Conservation (phyloP, 2,329 filamentous ascomycete species). For the Didymella glomerata region DNA sequence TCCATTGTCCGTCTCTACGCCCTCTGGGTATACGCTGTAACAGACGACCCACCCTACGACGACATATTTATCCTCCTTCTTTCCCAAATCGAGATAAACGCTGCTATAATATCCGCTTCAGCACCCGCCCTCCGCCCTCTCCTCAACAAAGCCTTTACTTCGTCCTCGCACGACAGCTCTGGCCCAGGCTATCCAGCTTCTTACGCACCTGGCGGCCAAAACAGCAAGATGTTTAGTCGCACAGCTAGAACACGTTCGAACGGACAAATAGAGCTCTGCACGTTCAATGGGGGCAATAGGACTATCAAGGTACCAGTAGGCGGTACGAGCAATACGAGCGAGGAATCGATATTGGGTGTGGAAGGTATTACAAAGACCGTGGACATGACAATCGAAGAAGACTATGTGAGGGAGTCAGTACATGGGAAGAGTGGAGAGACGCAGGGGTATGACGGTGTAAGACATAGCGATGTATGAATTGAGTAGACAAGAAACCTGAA, state of each 20-base stretch:
- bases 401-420: slow-evolving; percentile 1
- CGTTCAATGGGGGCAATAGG: slow-evolving; percentile 4
- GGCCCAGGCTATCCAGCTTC: slow-evolving; percentile 1
- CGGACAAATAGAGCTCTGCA: slow-evolving; percentile 21
- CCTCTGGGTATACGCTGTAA: slow-evolving; percentile 2
- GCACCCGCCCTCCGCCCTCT: slow-evolving; percentile 1
- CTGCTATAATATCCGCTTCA: background rate
- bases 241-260: slow-evolving; percentile 8
- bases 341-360: slow-evolving; percentile 21
- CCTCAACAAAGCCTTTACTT: background rate
- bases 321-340: slow-evolving; percentile 19
- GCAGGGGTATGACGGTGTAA: background rate
- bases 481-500: slow-evolving; percentile 1
- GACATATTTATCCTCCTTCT: slow-evolving; percentile 1
- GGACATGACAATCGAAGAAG: slow-evolving; percentile 15
- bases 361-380: slow-evolving; percentile 26
- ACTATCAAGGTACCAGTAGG: slow-evolving; percentile 6
- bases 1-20: slow-evolving; percentile 1
- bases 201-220: slow-evolving; percentile 2
- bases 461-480: background rate
- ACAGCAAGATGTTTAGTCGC: slow-evolving; percentile 22
- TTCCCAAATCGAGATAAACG: slow-evolving; percentile 2
- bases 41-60: background rate
- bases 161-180: slow-evolving; percentile 2
- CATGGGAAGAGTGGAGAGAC: background rate